Percentiles rank a stretch among this genome's conserved stretches.
Conservation (phyloP, 495 filamentous ascomycete genomes). For the Barbatosphaeria neglecta region DNA sequence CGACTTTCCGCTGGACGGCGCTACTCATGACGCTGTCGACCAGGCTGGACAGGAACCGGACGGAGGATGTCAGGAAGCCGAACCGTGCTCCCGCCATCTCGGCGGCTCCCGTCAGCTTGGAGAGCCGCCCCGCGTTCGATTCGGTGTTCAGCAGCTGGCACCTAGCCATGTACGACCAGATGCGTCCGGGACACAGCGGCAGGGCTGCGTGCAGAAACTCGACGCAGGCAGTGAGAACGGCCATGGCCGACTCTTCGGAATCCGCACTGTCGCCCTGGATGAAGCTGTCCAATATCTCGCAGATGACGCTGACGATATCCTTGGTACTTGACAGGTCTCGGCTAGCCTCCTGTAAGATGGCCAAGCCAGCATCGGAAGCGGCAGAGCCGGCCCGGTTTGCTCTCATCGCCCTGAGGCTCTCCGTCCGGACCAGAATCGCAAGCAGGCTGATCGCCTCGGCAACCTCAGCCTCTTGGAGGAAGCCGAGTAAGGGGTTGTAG, state of each 20-base stretch:
- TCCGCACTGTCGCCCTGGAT: conserved; percentile 48
- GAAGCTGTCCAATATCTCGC: conserved; percentile 71
- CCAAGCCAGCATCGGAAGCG: conserved; percentile 23
- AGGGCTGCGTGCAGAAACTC: conserved; percentile 67
- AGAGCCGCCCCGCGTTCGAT: conserved; percentile 60
- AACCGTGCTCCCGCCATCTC: conserved; percentile 69
- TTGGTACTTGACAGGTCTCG: conserved; percentile 58
- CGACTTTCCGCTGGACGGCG: conserved; percentile 58
- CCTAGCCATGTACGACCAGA: conserved; percentile 81
- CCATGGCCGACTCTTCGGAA: conserved; percentile 39
- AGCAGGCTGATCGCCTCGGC: conserved; percentile 29
- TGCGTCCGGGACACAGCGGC: conserved; percentile 59
- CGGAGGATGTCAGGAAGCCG: conserved; percentile 59
- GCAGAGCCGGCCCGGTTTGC: conserved; percentile 8
- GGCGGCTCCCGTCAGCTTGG: conserved; percentile 57
- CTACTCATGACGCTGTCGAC: conserved; percentile 65
- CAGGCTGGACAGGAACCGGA: conserved; percentile 61
- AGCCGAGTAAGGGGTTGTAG: conserved; percentile 19
- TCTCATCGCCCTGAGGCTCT: conserved; percentile 15
- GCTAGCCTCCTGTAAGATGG: conserved; percentile 58
- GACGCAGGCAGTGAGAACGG: conserved; percentile 59
- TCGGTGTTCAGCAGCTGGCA: conserved; percentile 64
- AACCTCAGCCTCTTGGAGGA: conserved; percentile 21
- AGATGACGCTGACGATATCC: conserved; percentile 71
- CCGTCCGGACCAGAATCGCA: conserved; percentile 28